These are phyloP conservation scores for Colletotrichum falcatum DNA, from an alignment of 2,329 filamentous ascomycete species.

Conservation along the genomic window DNA sequence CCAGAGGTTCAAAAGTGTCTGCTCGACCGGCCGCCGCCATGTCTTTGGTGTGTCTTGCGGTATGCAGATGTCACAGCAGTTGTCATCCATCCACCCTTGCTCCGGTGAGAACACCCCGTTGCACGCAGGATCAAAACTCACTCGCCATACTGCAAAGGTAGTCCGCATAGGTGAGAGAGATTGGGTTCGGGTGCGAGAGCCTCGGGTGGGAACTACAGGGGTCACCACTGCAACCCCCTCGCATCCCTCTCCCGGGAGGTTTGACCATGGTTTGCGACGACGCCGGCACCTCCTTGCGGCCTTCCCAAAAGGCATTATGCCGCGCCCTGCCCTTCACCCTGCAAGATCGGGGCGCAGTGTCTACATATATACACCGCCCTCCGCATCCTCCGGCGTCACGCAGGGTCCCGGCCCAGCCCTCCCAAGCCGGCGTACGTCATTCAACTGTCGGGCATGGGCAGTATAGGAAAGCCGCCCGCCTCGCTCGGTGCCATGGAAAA, in stretches of 20 bases:
- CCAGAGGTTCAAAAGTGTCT: too few relatives aligned
- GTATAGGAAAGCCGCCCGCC: too few relatives aligned
- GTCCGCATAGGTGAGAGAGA: background rate
- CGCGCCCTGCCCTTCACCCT: fast-evolving
- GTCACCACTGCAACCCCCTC: background rate
- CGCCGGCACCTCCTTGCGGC: background rate
- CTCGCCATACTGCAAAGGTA: background rate
- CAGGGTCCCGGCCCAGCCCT: too few relatives aligned
- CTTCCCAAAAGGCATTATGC: background rate
- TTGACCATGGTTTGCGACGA: background rate
- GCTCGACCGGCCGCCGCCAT: too few relatives aligned
- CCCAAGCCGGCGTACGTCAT: too few relatives aligned
- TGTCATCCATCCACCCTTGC: too few relatives aligned
- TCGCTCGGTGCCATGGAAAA: too few relatives aligned
- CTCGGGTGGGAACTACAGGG: background rate
- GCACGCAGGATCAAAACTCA: background rate
- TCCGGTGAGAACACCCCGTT: fast-evolving
- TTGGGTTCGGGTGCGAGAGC: background rate
- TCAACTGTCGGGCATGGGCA: too few relatives aligned
- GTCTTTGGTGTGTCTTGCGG: too few relatives aligned
- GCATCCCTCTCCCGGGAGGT: background rate
- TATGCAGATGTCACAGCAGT: too few relatives aligned
- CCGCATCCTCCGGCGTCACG: background rate
- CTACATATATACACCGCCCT: background rate
- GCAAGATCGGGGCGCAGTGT: background rate